phyloP scores from a whole-genome alignment of 1,284 basidiomycete species.

The Neolentinus lepideus region DNA sequence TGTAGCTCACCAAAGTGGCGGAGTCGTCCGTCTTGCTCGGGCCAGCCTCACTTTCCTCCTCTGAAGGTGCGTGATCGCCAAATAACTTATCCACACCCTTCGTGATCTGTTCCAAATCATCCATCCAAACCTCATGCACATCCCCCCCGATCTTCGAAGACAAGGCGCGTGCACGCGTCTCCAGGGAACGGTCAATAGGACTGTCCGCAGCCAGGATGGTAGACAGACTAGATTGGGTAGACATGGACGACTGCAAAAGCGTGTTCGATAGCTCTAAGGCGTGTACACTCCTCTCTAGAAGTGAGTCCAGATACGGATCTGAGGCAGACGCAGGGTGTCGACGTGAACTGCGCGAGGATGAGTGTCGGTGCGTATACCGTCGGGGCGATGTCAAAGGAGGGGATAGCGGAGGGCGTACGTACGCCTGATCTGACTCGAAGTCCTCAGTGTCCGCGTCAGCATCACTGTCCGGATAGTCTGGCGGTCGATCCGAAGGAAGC shows the following conservation, averaged over 20 bases:
- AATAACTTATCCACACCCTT: conserved; percentile 53
- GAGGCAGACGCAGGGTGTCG: conserved; percentile 14
- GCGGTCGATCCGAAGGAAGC: conserved; percentile 49
- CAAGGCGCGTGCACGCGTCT: conserved; percentile 39
- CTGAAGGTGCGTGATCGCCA: conserved; percentile 7
- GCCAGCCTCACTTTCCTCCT: conserved; percentile 14
- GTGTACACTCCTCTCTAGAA: conserved; percentile 72
- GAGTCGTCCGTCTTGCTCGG: conserved; percentile 3
- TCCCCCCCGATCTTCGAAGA: conserved; percentile 40
- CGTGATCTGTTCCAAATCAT: conserved; percentile 52
- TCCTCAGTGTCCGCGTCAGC: conserved; percentile 63
- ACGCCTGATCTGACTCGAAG: conserved; percentile 21
- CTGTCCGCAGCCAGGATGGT: conserved; percentile 32
- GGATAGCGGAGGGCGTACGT: conserved; percentile 9
- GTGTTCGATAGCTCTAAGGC: conserved; percentile 79
- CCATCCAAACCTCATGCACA: conserved; percentile 49
- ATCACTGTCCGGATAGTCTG: conserved; percentile 71
- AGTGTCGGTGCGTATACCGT: conserved; percentile 13
- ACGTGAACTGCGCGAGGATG: conserved; percentile 4
- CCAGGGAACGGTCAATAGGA: conserved; percentile 32
- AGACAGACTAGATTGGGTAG: conserved; percentile 56
- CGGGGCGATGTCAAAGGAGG: conserved; percentile 11
- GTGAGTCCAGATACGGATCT: conserved; percentile 57
- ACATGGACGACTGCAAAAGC: conserved; percentile 64
- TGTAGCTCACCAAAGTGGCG: conserved; percentile 8